Evolutionary conservation across 1,284 basidiomycete genomes (phyloP), one percentile per base, ranked within the genome.

Genomic region (Flammula alnicola): DNA sequence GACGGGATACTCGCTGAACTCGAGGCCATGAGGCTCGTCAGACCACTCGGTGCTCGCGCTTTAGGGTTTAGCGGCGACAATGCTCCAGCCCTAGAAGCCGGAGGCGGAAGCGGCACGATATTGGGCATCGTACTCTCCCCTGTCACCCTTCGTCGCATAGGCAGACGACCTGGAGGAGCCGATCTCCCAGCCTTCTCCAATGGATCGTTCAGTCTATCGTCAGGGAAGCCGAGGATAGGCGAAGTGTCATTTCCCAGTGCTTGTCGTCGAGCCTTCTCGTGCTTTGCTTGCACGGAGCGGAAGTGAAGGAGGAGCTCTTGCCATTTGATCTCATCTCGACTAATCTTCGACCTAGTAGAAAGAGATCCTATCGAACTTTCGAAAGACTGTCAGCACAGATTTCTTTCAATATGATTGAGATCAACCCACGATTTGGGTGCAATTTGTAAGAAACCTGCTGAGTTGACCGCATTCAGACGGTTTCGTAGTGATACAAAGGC

Each of bases 401-500:
- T 48, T 25, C 7, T 17, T 26, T 1, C 17, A 44, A 26, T 26
- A 31, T n/a, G n/a, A 63, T 23, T 35, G 6, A 22, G 68, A 39
- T 14, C 2, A 17, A 56, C 63, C 54, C 38, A 93, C 91, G 86
- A 74, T 70, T 90, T 89, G 0, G 92, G 88, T 14, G 88, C 85
- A 42, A 92, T 91, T 49, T 96, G 92, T 3, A 96, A 70, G 68
- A 95, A 97, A 0, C 97, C 96, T 8, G 95, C 85, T 1, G 95
- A 93, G 67, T 96, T 96, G 36, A 99, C 94, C 2, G 95, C 95
- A 57, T 91, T 95, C 27, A 99, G 73, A 27, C 97, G 85, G 67
- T 98, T 98, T 29, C 96, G 83, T 12, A 99, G 78, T 1, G 96
- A 98, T 5, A 95, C 86, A 65, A 99, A 99, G 0, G 97, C 97